These are phyloP conservation scores for Clitopilus passeckerianus DNA, from an alignment of 768 basidiomycete genomes.

Conservation along the genomic window DNA sequence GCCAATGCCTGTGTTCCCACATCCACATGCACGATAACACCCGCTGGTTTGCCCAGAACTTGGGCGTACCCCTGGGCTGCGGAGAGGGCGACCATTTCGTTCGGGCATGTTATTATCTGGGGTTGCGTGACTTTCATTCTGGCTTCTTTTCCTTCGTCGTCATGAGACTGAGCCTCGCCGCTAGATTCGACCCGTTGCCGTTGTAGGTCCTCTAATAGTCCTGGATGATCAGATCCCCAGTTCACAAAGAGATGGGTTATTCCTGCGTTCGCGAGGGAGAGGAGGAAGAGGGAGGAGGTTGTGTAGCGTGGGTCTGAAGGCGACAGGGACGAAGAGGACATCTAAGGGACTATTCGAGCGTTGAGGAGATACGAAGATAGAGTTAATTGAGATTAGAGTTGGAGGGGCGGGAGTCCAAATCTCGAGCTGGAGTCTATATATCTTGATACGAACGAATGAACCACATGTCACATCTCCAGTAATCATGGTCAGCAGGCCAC, in stretches of 20 bases:
- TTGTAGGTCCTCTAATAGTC: constrained; percentile 63
- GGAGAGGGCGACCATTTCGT: constrained; percentile 73
- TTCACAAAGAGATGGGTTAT: constrained; percentile 70
- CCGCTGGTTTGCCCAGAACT: constrained; percentile 60
- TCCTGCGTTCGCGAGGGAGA: constrained; percentile 47
- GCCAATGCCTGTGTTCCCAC: constrained; percentile 68
- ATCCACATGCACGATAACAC: constrained; percentile 72
- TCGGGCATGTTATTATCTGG: constrained; percentile 61
- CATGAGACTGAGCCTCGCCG: too few species aligned
- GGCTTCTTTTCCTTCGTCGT: too few species aligned
- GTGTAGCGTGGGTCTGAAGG: constrained; percentile 40
- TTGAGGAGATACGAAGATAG: too few species aligned
- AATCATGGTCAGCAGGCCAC: too few species aligned
- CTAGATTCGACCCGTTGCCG: constrained; percentile 44
- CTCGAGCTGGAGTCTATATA: too few species aligned
- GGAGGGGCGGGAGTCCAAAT: too few species aligned
- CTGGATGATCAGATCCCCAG: constrained; percentile 77
- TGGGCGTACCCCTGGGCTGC: constrained; percentile 71
- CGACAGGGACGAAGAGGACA: too few species aligned
- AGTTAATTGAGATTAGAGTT: too few species aligned
- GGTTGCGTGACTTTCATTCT: too few species aligned
- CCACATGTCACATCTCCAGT: too few species aligned
- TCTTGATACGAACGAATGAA: too few species aligned
- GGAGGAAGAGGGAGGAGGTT: constrained; percentile 57
- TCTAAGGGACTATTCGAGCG: too few species aligned